These are phyloP conservation scores for Populus deltoides DNA, from an alignment of 345 rosid species.

Conservation along the genomic window DNA sequence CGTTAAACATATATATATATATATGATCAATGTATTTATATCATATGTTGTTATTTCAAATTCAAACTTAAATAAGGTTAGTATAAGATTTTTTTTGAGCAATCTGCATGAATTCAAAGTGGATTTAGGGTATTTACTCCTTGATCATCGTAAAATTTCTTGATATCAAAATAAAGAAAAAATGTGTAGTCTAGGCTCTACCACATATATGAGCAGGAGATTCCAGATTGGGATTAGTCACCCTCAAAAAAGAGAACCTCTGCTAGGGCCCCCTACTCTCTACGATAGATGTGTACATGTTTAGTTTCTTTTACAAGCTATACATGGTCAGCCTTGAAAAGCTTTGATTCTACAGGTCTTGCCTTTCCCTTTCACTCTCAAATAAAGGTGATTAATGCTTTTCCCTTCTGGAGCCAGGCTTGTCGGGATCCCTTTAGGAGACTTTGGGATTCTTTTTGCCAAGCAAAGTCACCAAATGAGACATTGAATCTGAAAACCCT, in stretches of 20 bases:
- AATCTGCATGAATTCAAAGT: too few relatives aligned
- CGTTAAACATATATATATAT: not conserved
- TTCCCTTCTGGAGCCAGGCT: not conserved
- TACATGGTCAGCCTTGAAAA: not conserved
- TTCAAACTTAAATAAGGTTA: too few relatives aligned
- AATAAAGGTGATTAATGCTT: not conserved
- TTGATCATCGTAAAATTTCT: too few relatives aligned
- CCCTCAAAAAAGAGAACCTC: not conserved
- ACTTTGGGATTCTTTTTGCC: constrained; percentile 6
- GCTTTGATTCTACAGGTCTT: not conserved
- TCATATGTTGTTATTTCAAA: not conserved
- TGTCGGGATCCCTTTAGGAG: not conserved
- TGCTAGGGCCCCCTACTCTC: not conserved
- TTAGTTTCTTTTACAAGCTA: not conserved
- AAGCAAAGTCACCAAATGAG: not conserved
- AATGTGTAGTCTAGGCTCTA: not conserved
- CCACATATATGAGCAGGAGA: not conserved
- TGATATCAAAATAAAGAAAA: too few relatives aligned
- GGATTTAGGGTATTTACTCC: too few relatives aligned
- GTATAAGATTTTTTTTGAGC: too few relatives aligned
- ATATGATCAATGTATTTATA: not conserved
- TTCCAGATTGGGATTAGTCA: not conserved
- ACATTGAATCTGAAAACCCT: not conserved
- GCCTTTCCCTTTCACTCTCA: not conserved
- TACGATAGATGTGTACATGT: not conserved